phyloP scores from a whole-genome alignment of 2,329 filamentous ascomycete species.

The Magnaporthiopsis rhizophila region DNA sequence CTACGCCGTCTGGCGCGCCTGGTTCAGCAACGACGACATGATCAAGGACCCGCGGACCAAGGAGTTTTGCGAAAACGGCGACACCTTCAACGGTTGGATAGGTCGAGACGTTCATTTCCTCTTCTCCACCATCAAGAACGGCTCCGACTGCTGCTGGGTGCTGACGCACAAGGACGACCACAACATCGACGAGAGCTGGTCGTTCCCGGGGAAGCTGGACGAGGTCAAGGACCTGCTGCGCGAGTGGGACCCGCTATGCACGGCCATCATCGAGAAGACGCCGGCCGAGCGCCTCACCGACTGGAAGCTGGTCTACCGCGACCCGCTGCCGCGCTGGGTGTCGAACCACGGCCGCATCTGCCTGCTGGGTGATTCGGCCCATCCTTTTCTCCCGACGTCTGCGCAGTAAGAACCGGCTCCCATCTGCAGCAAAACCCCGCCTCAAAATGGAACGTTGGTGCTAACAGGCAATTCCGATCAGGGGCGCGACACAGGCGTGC shows the following conservation, averaged over 20 bases:
- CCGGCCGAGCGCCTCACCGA: conserved; percentile 25
- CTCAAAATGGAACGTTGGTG: too few relatives aligned
- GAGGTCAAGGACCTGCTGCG: conserved; percentile 43
- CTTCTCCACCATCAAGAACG: conserved; percentile 48
- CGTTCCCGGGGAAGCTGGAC: conserved; percentile 41
- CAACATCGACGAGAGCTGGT: conserved; percentile 48
- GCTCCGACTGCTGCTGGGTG: conserved; percentile 50
- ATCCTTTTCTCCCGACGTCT: conserved; percentile 40
- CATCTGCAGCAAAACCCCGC: background rate
- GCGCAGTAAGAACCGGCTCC: conserved; percentile 21
- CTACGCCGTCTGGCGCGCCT: conserved; percentile 45
- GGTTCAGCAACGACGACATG: conserved; percentile 44
- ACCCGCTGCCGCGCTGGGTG: conserved; percentile 40
- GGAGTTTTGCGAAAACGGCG: conserved; percentile 46
- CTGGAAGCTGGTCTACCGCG: conserved; percentile 43
- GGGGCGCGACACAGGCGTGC: conserved; percentile 40
- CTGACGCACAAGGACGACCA: conserved; percentile 46
- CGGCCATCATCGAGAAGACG: conserved; percentile 39
- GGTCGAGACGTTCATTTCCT: conserved; percentile 49
- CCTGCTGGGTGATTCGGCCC: conserved; percentile 42
- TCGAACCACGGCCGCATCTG: conserved; percentile 33
- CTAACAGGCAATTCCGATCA: background rate
- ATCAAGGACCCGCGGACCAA: conserved; percentile 42
- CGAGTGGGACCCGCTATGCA: conserved; percentile 42
- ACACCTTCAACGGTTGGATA: conserved; percentile 52